Evolutionary conservation across 2,329 filamentous ascomycete genomes (phyloP), one percentile per base, ranked within the genome.

Genomic region (Plenodomus lindquistii): DNA sequence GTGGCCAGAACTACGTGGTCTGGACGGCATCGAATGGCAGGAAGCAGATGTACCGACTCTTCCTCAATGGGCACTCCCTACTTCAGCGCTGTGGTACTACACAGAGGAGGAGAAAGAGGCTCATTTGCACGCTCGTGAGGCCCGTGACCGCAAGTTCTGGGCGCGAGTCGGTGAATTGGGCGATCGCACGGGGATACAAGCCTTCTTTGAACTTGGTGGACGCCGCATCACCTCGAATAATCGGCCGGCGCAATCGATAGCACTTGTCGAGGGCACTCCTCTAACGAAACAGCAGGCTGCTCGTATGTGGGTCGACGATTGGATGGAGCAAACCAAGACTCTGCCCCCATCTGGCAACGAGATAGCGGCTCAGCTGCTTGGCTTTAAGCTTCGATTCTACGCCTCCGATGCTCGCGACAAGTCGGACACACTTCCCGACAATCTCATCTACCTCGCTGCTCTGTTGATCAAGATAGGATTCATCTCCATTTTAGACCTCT

Each of bases 351-450:
- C 83, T 22, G 94, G 95, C 22, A 99, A 97, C 69, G 85, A 87
- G 37, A 90, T 95, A 50, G 94, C 94, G 1, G 95, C 95, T 22
- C 94, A 97, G 69, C 81, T 99, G 3, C 85, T 99, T 13, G 94
- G 94, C 3, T 99, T 99, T 80, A 99, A 99, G 73, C 82, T 99
- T 42, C 89, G 90, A 13, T 99, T 96, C 72, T 99, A 99, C 67
- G 88, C 90, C 35, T 95, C 91, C 0, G 79, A 86, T 21, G 85
- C 88, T 29, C 84, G 93, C 46, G 85, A 89, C 50, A 81, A 85
- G 44, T 78, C 82, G 1, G 94, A 97, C 63, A 80, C 86, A 2
- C 79, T 97, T 2, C 94, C 94, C 0, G 89, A 94, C 34, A 99
- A 99, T 61, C 80, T 99, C 2, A 90, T 97, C 22, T 96, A 94